Evolutionary conservation across 169 alveolate species (phyloP).

Genomic region (Plasmodium yoelii): DNA sequence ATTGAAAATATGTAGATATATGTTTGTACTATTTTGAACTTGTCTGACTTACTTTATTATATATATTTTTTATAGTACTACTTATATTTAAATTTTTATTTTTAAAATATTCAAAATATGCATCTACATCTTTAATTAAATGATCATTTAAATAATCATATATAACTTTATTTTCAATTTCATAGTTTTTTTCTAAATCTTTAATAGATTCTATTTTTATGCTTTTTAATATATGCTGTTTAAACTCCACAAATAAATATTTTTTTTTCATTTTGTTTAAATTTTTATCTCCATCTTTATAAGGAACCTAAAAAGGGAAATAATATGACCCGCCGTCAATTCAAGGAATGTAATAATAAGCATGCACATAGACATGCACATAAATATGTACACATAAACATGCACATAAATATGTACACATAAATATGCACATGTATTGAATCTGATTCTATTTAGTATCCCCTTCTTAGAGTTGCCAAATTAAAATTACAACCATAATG

Average conservation of each 20-base stretch:
- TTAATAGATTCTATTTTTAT: constrained; percentile 23
- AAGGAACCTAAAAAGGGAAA: constrained; percentile 5
- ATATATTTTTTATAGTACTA: constrained; percentile 14
- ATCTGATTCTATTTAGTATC: too few species aligned
- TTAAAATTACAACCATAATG: too few species aligned
- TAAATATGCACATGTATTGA: too few species aligned
- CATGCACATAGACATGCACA: too few species aligned
- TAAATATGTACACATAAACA: too few species aligned
- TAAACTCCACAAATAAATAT: constrained; percentile 61
- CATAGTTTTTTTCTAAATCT: constrained; percentile 25
- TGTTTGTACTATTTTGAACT: neutral
- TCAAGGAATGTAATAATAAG: neutral
- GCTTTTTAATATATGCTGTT: constrained; percentile 36
- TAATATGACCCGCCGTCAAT: neutral
- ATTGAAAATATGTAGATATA: neutral
- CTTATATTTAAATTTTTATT: constrained; percentile 38
- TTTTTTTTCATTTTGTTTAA: constrained; percentile 59
- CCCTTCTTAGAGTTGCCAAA: too few species aligned
- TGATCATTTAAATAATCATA: constrained; percentile 37
- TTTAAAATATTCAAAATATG: constrained; percentile 48
- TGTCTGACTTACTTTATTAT: constrained; percentile 1
- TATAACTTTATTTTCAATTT: constrained; percentile 21
- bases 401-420: too few species aligned
- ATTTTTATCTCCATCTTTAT: constrained; percentile 17
- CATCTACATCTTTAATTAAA: constrained; percentile 49